Evolutionary conservation across 2,329 filamentous ascomycete genomes (phyloP).

Genomic region (Penicillium sclerotiorum): DNA sequence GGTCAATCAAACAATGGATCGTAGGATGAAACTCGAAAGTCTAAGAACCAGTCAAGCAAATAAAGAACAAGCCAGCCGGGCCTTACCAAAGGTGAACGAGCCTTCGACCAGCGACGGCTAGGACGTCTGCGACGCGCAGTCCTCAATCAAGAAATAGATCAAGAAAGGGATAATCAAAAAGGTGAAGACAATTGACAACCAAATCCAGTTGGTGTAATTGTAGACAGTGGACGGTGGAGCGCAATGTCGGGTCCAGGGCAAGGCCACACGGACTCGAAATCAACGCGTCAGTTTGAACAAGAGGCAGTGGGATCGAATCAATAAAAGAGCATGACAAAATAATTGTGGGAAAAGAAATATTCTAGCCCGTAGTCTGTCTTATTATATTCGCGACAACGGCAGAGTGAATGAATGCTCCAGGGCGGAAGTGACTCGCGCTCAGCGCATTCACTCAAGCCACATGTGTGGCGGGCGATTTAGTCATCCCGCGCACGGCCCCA

Average conservation of each 20-base stretch:
- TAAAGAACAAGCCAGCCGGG: constrained; percentile 2
- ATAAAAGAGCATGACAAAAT: not conserved
- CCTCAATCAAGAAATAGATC: not conserved
- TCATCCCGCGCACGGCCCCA: constrained; percentile 24
- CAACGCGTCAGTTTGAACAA: constrained; percentile 20
- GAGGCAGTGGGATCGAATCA: not conserved
- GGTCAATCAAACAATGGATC: no score
- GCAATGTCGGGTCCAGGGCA: constrained; percentile 20
- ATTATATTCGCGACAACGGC: constrained; percentile 7
- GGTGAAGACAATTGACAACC: constrained; percentile 22
- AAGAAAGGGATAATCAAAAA: not conserved
- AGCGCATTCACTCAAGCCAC: constrained; percentile 23
- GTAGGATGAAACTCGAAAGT: not conserved
- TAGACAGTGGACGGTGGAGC: constrained; percentile 22
- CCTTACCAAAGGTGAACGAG: constrained; percentile 14
- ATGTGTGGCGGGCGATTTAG: constrained; percentile 21
- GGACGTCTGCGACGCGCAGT: not conserved
- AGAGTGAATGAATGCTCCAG: constrained; percentile 20
- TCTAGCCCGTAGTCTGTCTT: not conserved
- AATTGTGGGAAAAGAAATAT: not conserved
- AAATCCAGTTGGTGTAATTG: constrained; percentile 8
- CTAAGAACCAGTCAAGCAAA: not conserved
- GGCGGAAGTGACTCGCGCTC: constrained; percentile 29
- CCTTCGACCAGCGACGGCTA: constrained; percentile 16
- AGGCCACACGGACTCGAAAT: constrained; percentile 21